Evolutionary conservation across 192 early-diverging fungal species (phyloP).

Genomic region (Rhizophagus sp.): DNA sequence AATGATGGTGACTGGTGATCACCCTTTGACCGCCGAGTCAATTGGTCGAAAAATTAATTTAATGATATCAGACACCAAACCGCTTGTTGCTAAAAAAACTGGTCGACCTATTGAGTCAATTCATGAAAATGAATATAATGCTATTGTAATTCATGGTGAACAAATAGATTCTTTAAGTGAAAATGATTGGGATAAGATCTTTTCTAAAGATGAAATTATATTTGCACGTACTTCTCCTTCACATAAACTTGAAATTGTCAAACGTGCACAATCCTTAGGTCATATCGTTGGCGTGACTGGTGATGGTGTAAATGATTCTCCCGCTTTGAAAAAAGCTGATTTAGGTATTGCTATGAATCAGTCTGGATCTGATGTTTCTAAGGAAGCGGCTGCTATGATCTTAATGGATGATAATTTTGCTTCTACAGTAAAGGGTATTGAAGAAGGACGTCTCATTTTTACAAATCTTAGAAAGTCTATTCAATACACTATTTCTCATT

Average conservation of each 20-base stretch:
- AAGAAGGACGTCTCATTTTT: slow-evolving; percentile 95
- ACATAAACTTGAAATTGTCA: slow-evolving; percentile 97
- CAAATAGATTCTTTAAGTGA: slow-evolving; percentile 77
- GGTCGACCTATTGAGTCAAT: slow-evolving; percentile 61
- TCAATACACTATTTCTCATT: slow-evolving; percentile 88
- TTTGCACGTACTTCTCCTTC: slow-evolving; percentile 96
- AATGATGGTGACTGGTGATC: slow-evolving; percentile 98
- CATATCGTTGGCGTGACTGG: slow-evolving; percentile 98
- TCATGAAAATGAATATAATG: slow-evolving; percentile 79
- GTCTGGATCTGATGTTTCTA: slow-evolving; percentile 93
- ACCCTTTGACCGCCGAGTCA: slow-evolving; percentile 93
- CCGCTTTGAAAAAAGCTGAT: slow-evolving; percentile 95
- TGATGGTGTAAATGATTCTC: slow-evolving; percentile 96
- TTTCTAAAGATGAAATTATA: slow-evolving; percentile 93
- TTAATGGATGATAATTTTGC: slow-evolving; percentile 99
- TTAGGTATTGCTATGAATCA: slow-evolving; percentile 97
- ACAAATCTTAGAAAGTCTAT: slow-evolving; percentile 95
- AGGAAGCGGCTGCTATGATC: slow-evolving; percentile 97
- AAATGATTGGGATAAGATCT: slow-evolving; percentile 89
- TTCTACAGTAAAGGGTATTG: slow-evolving; percentile 86
- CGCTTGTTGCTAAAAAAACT: slow-evolving; percentile 69
- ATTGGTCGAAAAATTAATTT: slow-evolving; percentile 97
- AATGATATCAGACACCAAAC: slow-evolving; percentile 86
- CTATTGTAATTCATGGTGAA: slow-evolving; percentile 94
- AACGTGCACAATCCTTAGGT: slow-evolving; percentile 83